Evolutionary conservation across 805 yeast species (phyloP), one percentile per base, ranked within the genome.

Genomic region (Cyberlindnera misumaiensis): DNA sequence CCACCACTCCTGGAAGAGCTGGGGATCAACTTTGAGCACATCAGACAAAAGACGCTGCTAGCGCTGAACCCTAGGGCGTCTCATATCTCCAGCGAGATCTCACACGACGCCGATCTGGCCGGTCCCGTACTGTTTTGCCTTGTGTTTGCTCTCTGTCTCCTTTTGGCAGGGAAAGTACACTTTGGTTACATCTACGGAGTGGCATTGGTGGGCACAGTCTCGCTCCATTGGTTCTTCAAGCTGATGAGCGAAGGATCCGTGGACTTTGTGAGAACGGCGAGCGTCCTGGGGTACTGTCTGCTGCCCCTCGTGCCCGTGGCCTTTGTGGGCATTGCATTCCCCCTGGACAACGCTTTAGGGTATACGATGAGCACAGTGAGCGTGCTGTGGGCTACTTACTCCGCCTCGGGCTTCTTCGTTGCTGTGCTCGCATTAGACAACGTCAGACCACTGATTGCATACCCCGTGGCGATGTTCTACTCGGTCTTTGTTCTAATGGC

Each of bases 181-280:
- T 93, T 93, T 58, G 97, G 97, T 2, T 93, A 93, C 60, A 84
- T 93, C 35, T 93, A 93, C 55, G 97, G 98, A 29, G 95, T 93
- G 30, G 97, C 96, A 0, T 63, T 93, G 31, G 79, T 90, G 50
- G 98, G 98, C 13, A 83, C 95, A 2, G 57, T 86, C 12, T 78
- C 95, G 25, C 73, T 88, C 47, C 97, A 89, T 62, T 75, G 75
- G 50, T 67, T 93, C 42, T 83, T 94, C 59, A 88, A 83, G 58
- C 68, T 87, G 45, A 93, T 93, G 98, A 79, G 95, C 40, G 74
- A 72, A 38, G 43, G 47, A 2, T 45, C 58, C n/a, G 62, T 75
- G 31, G 82, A 75, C 45, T 62, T 79, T 43, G 56, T 67, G 30
- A 75, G 90, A 47, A 85, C 96, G 0, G 93, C 96, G 9, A 82